Percentiles rank a stretch among this genome's conserved stretches.
Conservation (phyloP, 2,329 filamentous ascomycete genomes). For the Harringtonia lauricola region DNA sequence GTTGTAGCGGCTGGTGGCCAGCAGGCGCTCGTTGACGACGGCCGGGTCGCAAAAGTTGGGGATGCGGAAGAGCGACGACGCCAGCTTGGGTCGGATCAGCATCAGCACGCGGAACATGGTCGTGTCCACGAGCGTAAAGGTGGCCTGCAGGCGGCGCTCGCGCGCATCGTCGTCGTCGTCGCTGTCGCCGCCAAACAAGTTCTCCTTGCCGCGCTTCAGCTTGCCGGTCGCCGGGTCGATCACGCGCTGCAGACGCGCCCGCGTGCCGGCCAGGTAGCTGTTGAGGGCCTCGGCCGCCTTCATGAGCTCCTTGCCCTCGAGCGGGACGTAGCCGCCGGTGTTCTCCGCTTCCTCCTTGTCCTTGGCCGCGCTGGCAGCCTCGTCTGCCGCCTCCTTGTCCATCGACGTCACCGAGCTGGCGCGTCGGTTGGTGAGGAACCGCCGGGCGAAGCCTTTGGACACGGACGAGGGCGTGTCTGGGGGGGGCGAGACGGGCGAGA, state of each 20-base stretch:
- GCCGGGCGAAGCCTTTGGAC: slow-evolving; percentile 38
- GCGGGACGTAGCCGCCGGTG: slow-evolving; percentile 14
- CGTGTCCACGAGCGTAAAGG: slow-evolving; percentile 81
- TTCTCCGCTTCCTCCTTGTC: neutral
- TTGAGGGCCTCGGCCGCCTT: slow-evolving; percentile 74
- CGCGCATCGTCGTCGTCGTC: slow-evolving; percentile 48
- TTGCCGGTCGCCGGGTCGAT: slow-evolving; percentile 52
- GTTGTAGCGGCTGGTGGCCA: slow-evolving; percentile 79
- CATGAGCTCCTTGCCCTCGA: slow-evolving; percentile 75
- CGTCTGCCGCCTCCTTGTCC: slow-evolving; percentile 34
- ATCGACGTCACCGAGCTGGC: slow-evolving; percentile 44
- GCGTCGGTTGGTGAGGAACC: slow-evolving; percentile 39
- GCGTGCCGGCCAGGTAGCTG: slow-evolving; percentile 78
- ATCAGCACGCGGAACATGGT: slow-evolving; percentile 92
- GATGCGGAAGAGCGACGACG: slow-evolving; percentile 83
- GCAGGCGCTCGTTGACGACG: slow-evolving; percentile 85
- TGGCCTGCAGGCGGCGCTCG: slow-evolving; percentile 59
- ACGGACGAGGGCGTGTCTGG: neutral
- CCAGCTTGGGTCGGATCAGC: slow-evolving; percentile 76
- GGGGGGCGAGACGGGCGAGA: neutral
- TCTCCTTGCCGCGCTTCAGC: slow-evolving; percentile 39
- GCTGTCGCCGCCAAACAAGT: slow-evolving; percentile 1
- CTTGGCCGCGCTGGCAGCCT: neutral
- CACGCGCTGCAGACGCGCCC: slow-evolving; percentile 51
- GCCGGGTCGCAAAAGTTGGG: slow-evolving; percentile 95